Conservation (phyloP, 116 monocot species). For the Papilionanthe hybrid region DNA sequence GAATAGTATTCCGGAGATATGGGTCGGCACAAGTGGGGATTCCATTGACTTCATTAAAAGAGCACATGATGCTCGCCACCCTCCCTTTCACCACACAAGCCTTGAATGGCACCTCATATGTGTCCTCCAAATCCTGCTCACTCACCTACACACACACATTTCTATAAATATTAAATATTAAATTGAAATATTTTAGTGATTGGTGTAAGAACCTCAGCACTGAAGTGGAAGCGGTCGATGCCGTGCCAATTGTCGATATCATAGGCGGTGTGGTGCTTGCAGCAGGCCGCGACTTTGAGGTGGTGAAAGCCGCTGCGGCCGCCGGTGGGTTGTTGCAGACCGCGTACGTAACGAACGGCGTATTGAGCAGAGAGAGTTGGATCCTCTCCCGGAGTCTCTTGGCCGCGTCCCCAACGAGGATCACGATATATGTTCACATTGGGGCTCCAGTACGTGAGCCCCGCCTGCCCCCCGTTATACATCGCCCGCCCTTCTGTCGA, state of each 20-base stretch:
- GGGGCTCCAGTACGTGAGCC: slow-evolving; percentile 68
- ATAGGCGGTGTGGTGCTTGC: slow-evolving; percentile 84
- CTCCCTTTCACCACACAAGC: slow-evolving; percentile 59
- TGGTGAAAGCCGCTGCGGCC: slow-evolving; percentile 10
- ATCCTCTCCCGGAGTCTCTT: slow-evolving; percentile 79
- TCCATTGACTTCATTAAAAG: slow-evolving; percentile 81
- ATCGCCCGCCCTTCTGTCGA: slow-evolving; percentile 64
- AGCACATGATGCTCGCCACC: slow-evolving; percentile 84
- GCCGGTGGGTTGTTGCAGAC: slow-evolving; percentile 50
- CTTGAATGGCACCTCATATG: slow-evolving; percentile 73
- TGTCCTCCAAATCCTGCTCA: slow-evolving; percentile 83
- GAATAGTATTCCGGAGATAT: slow-evolving; percentile 23
- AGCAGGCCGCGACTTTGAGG: slow-evolving; percentile 71
- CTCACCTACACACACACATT: slow-evolving; percentile 34
- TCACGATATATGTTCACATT: slow-evolving; percentile 76
- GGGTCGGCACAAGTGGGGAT: slow-evolving; percentile 71
- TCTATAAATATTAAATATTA: too few relatives aligned
- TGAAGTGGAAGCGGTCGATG: slow-evolving; percentile 51
- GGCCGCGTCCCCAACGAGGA: slow-evolving; percentile 73
- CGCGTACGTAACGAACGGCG: slow-evolving; percentile 52
- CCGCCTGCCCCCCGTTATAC: slow-evolving; percentile 67
- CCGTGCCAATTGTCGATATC: slow-evolving; percentile 73
- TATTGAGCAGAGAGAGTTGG: slow-evolving; percentile 38
- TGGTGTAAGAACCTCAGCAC: slow-evolving; percentile 26
- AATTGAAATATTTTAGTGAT: too few relatives aligned